These are phyloP conservation scores for Echites panduratus DNA, from an alignment of 257 asterid genomes.

Conservation along the genomic window DNA sequence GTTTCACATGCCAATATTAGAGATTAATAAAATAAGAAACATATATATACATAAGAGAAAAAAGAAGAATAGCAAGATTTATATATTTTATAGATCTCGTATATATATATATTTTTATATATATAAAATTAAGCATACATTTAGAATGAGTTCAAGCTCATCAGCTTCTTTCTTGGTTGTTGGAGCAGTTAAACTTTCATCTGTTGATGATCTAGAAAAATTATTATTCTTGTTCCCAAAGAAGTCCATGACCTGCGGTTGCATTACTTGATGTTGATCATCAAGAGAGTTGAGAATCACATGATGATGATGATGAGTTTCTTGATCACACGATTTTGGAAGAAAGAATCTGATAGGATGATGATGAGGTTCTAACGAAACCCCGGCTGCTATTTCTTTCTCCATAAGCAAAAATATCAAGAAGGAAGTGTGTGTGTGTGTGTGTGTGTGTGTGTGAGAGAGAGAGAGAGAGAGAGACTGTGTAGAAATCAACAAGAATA, in stretches of 20 bases:
- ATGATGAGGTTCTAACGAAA: background rate
- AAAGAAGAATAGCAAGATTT: background rate
- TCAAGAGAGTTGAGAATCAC: conserved; percentile 32
- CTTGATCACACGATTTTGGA: background rate
- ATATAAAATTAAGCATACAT: conserved; percentile 4
- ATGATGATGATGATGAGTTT: background rate
- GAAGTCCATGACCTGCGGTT: conserved; percentile 34
- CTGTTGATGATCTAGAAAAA: background rate
- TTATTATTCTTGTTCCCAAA: conserved; percentile 14
- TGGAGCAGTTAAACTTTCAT: background rate
- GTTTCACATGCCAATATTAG: background rate
- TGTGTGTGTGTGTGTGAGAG: no score
- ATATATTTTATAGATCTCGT: background rate
- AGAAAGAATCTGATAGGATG: background rate
- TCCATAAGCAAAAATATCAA: background rate
- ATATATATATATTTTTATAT: no score
- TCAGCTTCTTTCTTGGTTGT: conserved; percentile 13
- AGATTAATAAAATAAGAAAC: background rate
- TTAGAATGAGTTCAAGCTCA: conserved; percentile 3
- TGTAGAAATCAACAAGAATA: background rate
- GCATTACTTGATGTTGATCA: conserved; percentile 11
- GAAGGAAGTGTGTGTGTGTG: background rate
- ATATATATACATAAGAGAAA: background rate
- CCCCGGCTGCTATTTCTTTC: background rate
- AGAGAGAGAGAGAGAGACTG: no score